Conservation (phyloP, 805 yeast genomes). For the Jamesozyma gamospora region DNA sequence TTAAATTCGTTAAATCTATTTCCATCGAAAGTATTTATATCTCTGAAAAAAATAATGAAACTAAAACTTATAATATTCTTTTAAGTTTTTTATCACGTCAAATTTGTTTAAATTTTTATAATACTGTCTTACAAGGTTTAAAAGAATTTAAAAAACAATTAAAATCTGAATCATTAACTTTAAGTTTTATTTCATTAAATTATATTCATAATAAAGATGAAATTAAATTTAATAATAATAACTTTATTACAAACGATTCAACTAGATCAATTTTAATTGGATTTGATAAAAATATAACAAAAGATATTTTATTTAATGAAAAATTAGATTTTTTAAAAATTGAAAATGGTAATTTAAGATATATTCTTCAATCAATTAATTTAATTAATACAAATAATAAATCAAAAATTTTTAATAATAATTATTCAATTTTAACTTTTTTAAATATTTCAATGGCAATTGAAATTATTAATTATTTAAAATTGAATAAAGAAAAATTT, state of each 20-base stretch:
- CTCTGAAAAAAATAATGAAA: conserved; percentile 30
- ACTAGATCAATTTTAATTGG: conserved; percentile 22
- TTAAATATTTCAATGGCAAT: conserved; percentile 22
- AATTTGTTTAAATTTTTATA: conserved; percentile 31
- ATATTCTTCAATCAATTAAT: conserved; percentile 21
- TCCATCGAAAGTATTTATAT: conserved; percentile 52
- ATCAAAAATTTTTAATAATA: conserved; percentile 12
- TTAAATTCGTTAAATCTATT: conserved; percentile 43
- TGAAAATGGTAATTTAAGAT: conserved; percentile 14
- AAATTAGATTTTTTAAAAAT: conserved; percentile 9
- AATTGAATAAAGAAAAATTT: conserved; percentile 4
- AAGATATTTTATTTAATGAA: conserved; percentile 9
- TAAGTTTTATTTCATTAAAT: conserved; percentile 29
- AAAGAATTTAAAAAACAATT: conserved; percentile 30
- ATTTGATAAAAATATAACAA: conserved; percentile 5
- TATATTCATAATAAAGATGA: conserved; percentile 16
- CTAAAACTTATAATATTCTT: conserved; percentile 28
- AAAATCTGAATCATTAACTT: conserved; percentile 31
- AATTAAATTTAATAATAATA: conserved; percentile 30
- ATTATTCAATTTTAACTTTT: conserved; percentile 20
- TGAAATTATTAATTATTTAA: conserved; percentile 17
- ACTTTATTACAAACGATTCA: conserved; percentile 16
- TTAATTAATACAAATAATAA: conserved; percentile 10
- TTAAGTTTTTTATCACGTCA: conserved; percentile 28
- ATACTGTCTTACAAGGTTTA: conserved; percentile 30